Evolutionary conservation across 2,329 filamentous ascomycete genomes (phyloP).

Genomic region (Byssoonygena ceratinophila): DNA sequence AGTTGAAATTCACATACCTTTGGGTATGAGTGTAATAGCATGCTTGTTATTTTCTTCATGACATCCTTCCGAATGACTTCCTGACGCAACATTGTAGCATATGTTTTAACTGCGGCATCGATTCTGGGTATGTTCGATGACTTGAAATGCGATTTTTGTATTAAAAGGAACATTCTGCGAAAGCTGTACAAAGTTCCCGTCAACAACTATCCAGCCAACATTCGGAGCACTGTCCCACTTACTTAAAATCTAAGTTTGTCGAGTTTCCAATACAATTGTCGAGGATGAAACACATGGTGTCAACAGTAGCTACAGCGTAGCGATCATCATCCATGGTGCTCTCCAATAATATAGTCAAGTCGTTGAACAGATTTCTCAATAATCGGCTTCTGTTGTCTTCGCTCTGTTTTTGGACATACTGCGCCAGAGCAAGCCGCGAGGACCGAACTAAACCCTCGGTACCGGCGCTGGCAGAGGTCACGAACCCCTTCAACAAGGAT

Average conservation of each 20-base stretch:
- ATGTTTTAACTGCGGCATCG: slow-evolving; percentile 68
- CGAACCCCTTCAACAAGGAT: slow-evolving; percentile 34
- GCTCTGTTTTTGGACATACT: slow-evolving; percentile 25
- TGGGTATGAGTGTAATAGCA: slow-evolving; percentile 76
- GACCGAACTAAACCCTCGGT: slow-evolving; percentile 37
- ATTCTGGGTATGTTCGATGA: slow-evolving; percentile 72
- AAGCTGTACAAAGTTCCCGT: slow-evolving; percentile 3
- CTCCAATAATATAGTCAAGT: slow-evolving; percentile 47
- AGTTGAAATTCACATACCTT: slow-evolving; percentile 47
- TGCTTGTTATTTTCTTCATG: slow-evolving; percentile 56
- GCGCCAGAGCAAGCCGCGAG: slow-evolving; percentile 33
- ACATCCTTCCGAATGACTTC: slow-evolving; percentile 46
- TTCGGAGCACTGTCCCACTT: slow-evolving; percentile 9
- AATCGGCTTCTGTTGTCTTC: slow-evolving; percentile 28
- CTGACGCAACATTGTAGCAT: slow-evolving; percentile 56
- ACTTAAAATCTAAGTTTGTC: slow-evolving; percentile 27
- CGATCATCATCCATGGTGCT: slow-evolving; percentile 52
- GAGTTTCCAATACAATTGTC: slow-evolving; percentile 41
- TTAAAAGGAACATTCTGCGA: slow-evolving; percentile 56
- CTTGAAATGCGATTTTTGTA: slow-evolving; percentile 73
- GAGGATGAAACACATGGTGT: slow-evolving; percentile 66
- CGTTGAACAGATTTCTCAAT: slow-evolving; percentile 39
- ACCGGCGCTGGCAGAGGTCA: slow-evolving; percentile 37
- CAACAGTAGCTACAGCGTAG: slow-evolving; percentile 62
- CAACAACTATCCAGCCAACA: background rate